Base-by-base conservation (phyloP, 108 stramenopile species). In the Cylindrotheca closterium region DNA sequence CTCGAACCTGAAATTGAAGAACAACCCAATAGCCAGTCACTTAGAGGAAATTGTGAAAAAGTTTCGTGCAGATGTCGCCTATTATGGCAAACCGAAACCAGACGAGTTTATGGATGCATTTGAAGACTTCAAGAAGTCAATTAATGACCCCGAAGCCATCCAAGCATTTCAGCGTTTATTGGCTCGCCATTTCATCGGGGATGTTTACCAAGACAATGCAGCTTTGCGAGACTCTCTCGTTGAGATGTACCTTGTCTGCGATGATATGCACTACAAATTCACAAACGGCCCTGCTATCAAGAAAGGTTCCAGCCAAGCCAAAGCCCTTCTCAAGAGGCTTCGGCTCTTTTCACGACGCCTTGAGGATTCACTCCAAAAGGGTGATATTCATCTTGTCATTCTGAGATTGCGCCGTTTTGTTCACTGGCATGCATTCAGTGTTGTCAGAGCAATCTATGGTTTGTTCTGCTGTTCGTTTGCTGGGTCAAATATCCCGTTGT, bases 171-270 rank as follows among this genome's bases (percentile, higher is more conserved):
- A 69, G 58, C 25, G 42, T 10, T 22, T 64, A n/a, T 30, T 76
- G 47, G 21, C 47, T 3, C 32, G 49, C 1, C 25, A 69, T 0
- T 76, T 63, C 33, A 76, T 76, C 34, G 26, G 50, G 19, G 58
- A 70, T 29, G 50, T 51, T 3, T 76, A 76, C 45, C 75, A 76
- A 8, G 55, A 47, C 22, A 76, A 76, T 47, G 63, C 68, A n/a
- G 56, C 69, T 49, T 30, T 69, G 10, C 75, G 70, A 27, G 75
- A 76, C 25, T 45, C 60, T 51, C 68, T 76, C 24, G 75, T 76
- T 7, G 67, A 60, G 22, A 0, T 76, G 1, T 55, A 65, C 51
- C 59, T 45, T 46, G 48, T 50, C 30, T 63, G 66, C 47, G 49
- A 47, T 2, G 67, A 63, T 29, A 67, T 75, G 0, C 50, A 55